Base-by-base conservation (phyloP, 108 stramenopile species). In the Aurantiochytrium sp. region DNA sequence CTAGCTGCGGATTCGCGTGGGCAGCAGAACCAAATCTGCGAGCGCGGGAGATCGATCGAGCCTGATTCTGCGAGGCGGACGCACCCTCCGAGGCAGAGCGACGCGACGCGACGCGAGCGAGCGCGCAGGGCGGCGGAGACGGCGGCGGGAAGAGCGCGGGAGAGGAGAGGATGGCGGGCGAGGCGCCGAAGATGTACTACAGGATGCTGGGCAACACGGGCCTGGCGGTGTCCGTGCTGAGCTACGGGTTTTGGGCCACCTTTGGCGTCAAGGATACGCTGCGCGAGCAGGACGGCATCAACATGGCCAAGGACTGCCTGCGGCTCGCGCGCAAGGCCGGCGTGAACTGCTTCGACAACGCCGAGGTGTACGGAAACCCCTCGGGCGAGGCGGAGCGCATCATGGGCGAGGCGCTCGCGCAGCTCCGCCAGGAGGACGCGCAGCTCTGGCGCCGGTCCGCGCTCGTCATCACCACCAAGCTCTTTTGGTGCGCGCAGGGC, bases 241-340 rank as follows among this genome's bases (percentile, higher is more conserved):
- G 89, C 23, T 92, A 89, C 87, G 92, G 92, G 18, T 92, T 92
- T 42, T 92, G 92, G 92, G 92, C 92, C 5, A 92, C 90, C n/a
- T 91, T 91, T 87, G 92, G 92, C 35, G 88, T 89, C 45, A 90
- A 90, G 89, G 90, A 69, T 29, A 72, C 55, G 4, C 89, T 92
- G 5, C 58, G 60, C 87, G 92, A 92, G 28, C 90, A 90, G 42
- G 89, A 91, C 18, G 92, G 92, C 12, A 90, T 92, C 44, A 88
- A 92, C 10, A 25, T 42, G n/a, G 92, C 92, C 71, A 92, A 92
- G 72, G 55, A 89, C 18, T 76, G 88, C 47, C 60, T 92, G n/a
- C 51, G 53, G 16, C 58, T 91, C 45, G 92, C 91, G 49, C 91
- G 92, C 16, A 57, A 93, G 44, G 92, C 87, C 69, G 92, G 92